Evolutionary conservation across 306 rosid genomes (phyloP).

Genomic region (Lablab purpureus): DNA sequence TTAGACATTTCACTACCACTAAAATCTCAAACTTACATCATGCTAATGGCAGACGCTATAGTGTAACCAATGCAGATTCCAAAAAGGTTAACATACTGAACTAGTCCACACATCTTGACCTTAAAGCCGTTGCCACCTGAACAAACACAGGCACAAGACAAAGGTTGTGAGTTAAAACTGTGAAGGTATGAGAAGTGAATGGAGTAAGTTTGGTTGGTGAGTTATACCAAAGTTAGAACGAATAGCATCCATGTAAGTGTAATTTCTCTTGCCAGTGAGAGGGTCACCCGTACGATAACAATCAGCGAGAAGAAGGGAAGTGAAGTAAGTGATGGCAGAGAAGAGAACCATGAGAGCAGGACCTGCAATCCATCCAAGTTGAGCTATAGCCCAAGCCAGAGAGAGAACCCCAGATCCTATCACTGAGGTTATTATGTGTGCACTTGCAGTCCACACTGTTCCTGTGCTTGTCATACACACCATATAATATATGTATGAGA

Average conservation of each 20-base stretch:
- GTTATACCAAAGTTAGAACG: conserved; percentile 67
- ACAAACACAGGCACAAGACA: conserved; percentile 14
- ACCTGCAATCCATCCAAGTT: conserved; percentile 95
- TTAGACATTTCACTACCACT: not conserved
- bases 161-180: not conserved
- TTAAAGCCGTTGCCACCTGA: conserved; percentile 66
- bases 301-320: conserved; percentile 71
- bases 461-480: conserved; percentile 48
- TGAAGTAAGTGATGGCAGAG: conserved; percentile 81
- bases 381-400: conserved; percentile 88
- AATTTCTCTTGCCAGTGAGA: conserved; percentile 80
- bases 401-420: conserved; percentile 89
- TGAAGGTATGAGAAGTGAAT: not conserved
- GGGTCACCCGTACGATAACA: conserved; percentile 84
- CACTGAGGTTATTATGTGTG: conserved; percentile 88
- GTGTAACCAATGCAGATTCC: conserved; percentile 88
- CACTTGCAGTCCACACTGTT: conserved; percentile 79
- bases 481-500: not conserved
- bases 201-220: not conserved
- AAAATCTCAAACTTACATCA: conserved; percentile 65
- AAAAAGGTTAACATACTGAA: conserved; percentile 77
- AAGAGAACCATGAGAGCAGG: conserved; percentile 77
- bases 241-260: conserved; percentile 84
- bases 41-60: conserved; percentile 78
- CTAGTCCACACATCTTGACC: conserved; percentile 76